phyloP scores from a whole-genome alignment of 495 filamentous ascomycete genomes.

The Neurospora sp. region DNA sequence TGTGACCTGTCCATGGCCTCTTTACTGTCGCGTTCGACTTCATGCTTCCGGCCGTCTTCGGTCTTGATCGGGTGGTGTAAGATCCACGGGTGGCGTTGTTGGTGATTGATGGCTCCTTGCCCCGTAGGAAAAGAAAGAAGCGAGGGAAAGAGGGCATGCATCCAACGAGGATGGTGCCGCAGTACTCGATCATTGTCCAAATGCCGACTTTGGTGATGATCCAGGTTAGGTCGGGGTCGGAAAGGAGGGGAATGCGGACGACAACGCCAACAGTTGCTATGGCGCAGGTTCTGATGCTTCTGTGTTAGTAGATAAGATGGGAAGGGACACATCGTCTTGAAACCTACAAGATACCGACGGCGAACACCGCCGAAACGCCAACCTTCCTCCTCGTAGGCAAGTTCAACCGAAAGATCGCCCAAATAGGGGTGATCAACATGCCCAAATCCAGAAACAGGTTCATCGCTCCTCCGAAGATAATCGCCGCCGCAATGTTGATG shows the following conservation, averaged over 20 bases:
- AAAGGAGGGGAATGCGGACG: conserved; percentile 16
- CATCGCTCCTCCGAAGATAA: conserved; percentile 12
- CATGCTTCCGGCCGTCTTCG: not conserved
- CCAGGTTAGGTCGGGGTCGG: conserved; percentile 18
- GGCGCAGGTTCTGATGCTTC: conserved; percentile 12
- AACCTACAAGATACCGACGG: conserved; percentile 20
- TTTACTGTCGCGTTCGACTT: not conserved
- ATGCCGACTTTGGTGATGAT: conserved; percentile 21
- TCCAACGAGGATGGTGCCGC: conserved; percentile 20
- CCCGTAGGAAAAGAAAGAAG: conserved; percentile 14
- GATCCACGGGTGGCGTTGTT: not conserved
- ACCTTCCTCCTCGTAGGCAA: conserved; percentile 22
- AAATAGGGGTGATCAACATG: conserved; percentile 20
- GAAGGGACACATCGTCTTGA: not conserved
- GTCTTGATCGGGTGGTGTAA: not conserved
- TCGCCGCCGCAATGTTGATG: conserved; percentile 15
- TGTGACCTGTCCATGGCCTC: not conserved
- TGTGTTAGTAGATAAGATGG: not conserved
- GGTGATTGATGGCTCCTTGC: not conserved
- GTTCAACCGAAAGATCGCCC: conserved; percentile 19
- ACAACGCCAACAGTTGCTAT: conserved; percentile 19
- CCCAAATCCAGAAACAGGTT: conserved; percentile 22
- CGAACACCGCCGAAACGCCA: conserved; percentile 24
- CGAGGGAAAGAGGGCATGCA: conserved; percentile 23
- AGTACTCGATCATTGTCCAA: conserved; percentile 28